These are phyloP conservation scores for Gossypium mustelinum DNA, from an alignment of 345 rosid species.

Conservation along the genomic window DNA sequence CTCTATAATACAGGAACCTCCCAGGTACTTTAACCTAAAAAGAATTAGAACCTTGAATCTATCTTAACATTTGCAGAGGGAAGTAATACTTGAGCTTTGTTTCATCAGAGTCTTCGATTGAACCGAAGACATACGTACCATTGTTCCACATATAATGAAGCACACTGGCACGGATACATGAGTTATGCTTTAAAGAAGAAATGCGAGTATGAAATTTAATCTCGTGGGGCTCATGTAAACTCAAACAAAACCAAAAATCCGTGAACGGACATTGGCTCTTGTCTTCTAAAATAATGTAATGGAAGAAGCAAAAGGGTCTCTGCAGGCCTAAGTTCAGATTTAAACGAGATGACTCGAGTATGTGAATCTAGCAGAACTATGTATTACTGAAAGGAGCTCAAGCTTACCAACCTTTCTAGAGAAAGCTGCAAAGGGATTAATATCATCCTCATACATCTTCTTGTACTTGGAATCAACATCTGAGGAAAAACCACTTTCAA, in stretches of 20 bases:
- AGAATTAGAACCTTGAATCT: not conserved
- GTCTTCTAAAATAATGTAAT: not conserved
- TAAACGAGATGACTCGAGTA: not conserved
- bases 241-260: not conserved
- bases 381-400: conserved; percentile 5
- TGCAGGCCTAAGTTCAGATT: not conserved
- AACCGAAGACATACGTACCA: not conserved
- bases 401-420: conserved; percentile 66
- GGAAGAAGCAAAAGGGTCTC: not conserved
- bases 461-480: conserved; percentile 97
- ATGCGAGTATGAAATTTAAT: not conserved
- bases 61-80: not conserved
- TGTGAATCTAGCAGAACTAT: not conserved
- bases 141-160: not conserved
- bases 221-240: not conserved
- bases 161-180: not conserved
- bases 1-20: no score
- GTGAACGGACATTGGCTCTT: not conserved
- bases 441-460: conserved; percentile 96
- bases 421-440: conserved; percentile 98
- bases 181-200: not conserved
- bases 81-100: not conserved
- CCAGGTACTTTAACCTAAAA: no score
- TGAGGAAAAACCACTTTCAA: conserved; percentile 87
- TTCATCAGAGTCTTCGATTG: not conserved